Evolutionary conservation across 768 basidiomycete species (phyloP).

Genomic region (Termitomyces sp.): DNA sequence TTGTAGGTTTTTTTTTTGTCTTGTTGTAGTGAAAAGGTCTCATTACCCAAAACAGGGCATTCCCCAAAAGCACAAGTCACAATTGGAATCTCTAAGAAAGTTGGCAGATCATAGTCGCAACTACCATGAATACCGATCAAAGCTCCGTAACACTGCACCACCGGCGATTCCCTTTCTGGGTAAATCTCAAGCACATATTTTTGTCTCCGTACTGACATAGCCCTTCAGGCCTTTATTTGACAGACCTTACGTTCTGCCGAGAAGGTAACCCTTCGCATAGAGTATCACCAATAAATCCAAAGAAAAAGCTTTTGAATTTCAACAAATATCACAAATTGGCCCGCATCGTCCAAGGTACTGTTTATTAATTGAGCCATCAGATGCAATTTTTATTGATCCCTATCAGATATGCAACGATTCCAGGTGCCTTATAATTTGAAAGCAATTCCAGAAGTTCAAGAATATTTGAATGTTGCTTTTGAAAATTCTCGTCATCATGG

Average conservation of each 20-base stretch:
- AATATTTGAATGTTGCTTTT: conserved; percentile 68
- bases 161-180: conserved; percentile 96
- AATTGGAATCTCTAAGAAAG: conserved; percentile 75
- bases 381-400: background rate
- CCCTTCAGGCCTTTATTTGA: conserved; percentile 70
- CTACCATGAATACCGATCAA: conserved; percentile 86
- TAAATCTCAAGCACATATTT: conserved; percentile 21
- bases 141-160: conserved; percentile 80
- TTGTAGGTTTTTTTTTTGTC: conserved; percentile 43
- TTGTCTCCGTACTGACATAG: conserved; percentile 7
- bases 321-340: conserved; percentile 94
- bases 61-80: conserved; percentile 75
- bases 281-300: conserved; percentile 67
- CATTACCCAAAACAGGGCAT: conserved; percentile 48
- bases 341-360: conserved; percentile 72
- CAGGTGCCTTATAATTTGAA: conserved; percentile 84
- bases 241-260: conserved; percentile 91
- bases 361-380: background rate
- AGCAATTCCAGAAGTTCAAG: conserved; percentile 85
- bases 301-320: conserved; percentile 86
- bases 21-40: background rate
- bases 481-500: conserved; percentile 71
- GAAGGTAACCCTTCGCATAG: conserved; percentile 91
- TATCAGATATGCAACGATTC: conserved; percentile 85
- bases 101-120: conserved; percentile 90